These are phyloP conservation scores for Metroxylon sagu DNA, from an alignment of 176 grass and related monocot genomes.

Conservation along the genomic window DNA sequence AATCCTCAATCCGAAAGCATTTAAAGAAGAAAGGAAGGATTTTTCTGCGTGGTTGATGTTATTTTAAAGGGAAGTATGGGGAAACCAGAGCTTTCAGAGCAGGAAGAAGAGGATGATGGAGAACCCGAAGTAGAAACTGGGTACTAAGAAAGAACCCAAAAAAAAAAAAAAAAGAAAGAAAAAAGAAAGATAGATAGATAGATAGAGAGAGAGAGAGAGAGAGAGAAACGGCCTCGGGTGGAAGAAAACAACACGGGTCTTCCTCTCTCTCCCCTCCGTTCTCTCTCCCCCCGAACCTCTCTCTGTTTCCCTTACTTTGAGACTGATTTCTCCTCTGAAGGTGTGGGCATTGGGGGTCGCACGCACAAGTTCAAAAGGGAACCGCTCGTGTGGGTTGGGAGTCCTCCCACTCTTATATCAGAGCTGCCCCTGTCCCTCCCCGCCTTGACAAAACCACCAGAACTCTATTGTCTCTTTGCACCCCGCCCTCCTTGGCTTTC, in stretches of 20 bases:
- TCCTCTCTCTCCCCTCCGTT: neutral
- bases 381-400: slow-evolving; percentile 16
- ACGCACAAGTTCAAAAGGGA: slow-evolving; percentile 9
- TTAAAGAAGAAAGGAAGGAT: too few relatives aligned
- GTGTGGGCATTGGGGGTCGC: neutral
- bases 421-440: slow-evolving; percentile 5
- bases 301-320: neutral
- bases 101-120: neutral
- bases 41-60: too few relatives aligned
- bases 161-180: too few relatives aligned
- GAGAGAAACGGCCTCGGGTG: neutral
- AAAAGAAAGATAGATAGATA: too few relatives aligned
- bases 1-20: too few relatives aligned
- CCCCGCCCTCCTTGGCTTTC: slow-evolving; percentile 5
- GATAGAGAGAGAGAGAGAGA: too few relatives aligned
- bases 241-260: neutral
- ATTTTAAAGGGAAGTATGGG: neutral
- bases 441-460: slow-evolving; percentile 4
- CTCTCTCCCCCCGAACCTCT: neutral
- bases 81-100: neutral
- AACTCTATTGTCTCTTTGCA: slow-evolving; percentile 7
- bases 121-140: neutral
- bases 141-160: neutral
- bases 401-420: neutral
- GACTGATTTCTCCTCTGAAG: neutral